Base-by-base conservation (phyloP, 768 basidiomycete genomes). In the Rhizopogon vesiculosus region DNA sequence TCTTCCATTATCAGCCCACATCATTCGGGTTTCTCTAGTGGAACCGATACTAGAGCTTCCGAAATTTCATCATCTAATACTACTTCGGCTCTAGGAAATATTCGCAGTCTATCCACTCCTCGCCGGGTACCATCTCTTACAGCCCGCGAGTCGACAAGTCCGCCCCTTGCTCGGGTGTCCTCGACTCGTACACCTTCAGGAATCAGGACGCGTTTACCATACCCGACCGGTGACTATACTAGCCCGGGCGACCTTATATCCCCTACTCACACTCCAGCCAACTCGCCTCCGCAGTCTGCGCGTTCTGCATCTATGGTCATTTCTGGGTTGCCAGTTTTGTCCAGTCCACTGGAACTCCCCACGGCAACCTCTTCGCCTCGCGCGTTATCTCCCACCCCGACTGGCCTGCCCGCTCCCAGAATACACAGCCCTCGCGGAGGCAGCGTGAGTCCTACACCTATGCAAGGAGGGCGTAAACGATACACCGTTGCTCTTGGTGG, bases 401-500 rank as follows among this genome's bases (percentile, higher is more conserved):
- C 56, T 19, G 69, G 66, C 3, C 70, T 82, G 3, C 81, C 81
- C 0, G 66, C 77, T 1, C 82, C 78, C 1, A 78, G 71, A 56
- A 53, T 65, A 8, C 59, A 67, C 18, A 62, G 66, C 5, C 68
- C 74, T 43, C 74, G 84, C 18, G 78, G 77, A 15, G 72, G 76
- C 5, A 87, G 84, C 62, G 78, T 85, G 53, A 84, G 84, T 55
- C 83, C 86, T 1, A 90, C 88, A 3, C 89, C 91, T 2, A 72
- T 81, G 0, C 70, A 76, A 1, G 74, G 45, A 2, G 60, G 56
- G 18, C 61, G 91, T 57, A 93, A 93, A 64, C 78, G 91, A 40
- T 93, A 93, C 65, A 93, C 91, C 0, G 91, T 93, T 33, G 91
- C 91, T 0, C 78, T 93, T 0, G 90, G 89, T 9, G 86, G 82